phyloP scores from a whole-genome alignment of 139 green algal species.

The Desmodesmus armatus region DNA sequence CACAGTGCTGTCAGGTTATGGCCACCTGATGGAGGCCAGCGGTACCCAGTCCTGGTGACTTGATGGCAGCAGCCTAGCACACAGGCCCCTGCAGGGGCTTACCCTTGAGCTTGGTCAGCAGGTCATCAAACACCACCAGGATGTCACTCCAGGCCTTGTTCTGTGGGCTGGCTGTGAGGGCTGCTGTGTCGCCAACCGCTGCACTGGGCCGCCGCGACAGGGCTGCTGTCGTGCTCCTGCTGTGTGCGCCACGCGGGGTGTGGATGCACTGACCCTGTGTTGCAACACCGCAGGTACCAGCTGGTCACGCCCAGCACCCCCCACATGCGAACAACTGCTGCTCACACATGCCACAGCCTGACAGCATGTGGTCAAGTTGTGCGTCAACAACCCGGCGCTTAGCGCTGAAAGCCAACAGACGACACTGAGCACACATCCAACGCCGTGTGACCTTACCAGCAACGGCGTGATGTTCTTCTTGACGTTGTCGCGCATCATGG shows the following conservation, averaged over 20 bases:
- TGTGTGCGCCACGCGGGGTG: slow-evolving; percentile 63
- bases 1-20: too few relatives aligned
- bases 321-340: neutral
- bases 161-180: slow-evolving; percentile 48
- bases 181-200: slow-evolving; percentile 1
- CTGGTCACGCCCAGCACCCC: neutral
- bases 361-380: too few relatives aligned
- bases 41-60: too few relatives aligned
- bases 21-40: too few relatives aligned
- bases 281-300: neutral
- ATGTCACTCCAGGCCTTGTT: slow-evolving; percentile 89
- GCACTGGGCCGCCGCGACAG: slow-evolving; percentile 8
- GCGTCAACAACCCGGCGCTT: too few relatives aligned
- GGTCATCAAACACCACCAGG: slow-evolving; percentile 83
- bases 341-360: neutral
- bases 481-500: slow-evolving; percentile 97
- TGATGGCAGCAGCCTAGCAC: too few relatives aligned
- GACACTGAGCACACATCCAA: too few relatives aligned
- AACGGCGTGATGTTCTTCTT: slow-evolving; percentile 94
- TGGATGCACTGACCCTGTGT: slow-evolving; percentile 81
- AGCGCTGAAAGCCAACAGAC: too few relatives aligned
- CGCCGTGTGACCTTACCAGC: slow-evolving; percentile 67
- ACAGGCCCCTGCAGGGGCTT: too few relatives aligned
- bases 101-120: slow-evolving; percentile 84
- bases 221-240: neutral